Base-by-base conservation (phyloP, 2,329 filamentous ascomycete species). In the Cadophora gregata region DNA sequence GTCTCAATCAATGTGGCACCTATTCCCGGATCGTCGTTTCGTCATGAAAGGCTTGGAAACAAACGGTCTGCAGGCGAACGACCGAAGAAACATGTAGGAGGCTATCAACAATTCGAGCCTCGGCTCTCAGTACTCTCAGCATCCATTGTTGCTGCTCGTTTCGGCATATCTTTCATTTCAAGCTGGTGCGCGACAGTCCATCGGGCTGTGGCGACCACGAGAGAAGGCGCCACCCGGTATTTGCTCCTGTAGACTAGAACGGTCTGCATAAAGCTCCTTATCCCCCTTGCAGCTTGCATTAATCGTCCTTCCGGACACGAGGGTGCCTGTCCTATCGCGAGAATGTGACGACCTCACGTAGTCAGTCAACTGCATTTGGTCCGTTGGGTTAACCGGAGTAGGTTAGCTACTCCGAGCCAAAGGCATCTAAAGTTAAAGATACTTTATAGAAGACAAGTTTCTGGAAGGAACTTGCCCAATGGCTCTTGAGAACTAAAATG, bases 201-300 rank as follows among this genome's bases (percentile, higher is more conserved):
- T n/a, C n/a, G n/a, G n/a, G n/a, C n/a, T n/a, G 50, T 53, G 50
- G 50, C 50, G 50, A 14, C 50, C 50, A 53, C 50, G 50, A 31
- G 50, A 53, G 42, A 31, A 53, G 6, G 27, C 27, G 25, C 25
- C 50, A 53, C 14, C 12, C 25, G 12, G 24, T n/a, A 16, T 7
- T 29, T 53, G 12, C 25, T 31, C 14, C 29, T 53, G 50, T 27
- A 47, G 42, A n/a, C 19, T 47, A 47, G n/a, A 10, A 9, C 3
- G 8, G 10, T 8, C n/a, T 47, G 42, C 42, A 47, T 47, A 8
- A 2, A 21, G 19, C 12, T 21, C 19, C 42, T 8, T 21, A 21
- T 7, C 16, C 50, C 50, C 25, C 25, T 31, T 53, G 50, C 25
- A 53, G 42, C 42, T 47, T n/a, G 19, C 42, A 42, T 42, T 16